Evolutionary conservation across 768 basidiomycete genomes (phyloP), one percentile per base, ranked within the genome.

Genomic region (Tylopilus subfusipes): DNA sequence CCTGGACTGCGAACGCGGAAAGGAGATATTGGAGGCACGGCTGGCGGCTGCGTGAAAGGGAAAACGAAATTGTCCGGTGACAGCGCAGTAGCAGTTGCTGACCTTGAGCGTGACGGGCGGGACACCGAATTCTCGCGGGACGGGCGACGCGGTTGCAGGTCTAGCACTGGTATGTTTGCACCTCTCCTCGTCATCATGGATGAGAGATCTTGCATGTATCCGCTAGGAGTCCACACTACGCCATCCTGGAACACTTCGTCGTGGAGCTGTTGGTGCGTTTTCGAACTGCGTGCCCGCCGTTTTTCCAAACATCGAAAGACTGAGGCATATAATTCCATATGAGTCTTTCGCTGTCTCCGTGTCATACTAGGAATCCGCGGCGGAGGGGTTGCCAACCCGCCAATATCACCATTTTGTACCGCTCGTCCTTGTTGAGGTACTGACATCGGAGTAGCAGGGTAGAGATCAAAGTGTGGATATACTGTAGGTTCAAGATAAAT

Each of bases 231-330:
- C 56, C 60, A 61, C 12, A 66, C 63, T n/a, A 60, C 34, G 10
- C 62, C 66, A 19, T 63, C 55, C 24, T 61, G 62, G 34, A 74
- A 76, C 6, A 76, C 68, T 25, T 64, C 60, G 2, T 31, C 27
- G 45, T 75, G 74, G 14, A 76, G 67, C 16, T 73, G 65, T n/a
- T 49, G 34, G 44, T 76, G 76, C n/a, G 67, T 69, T 54, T 67
- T 76, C 58, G 70, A 25, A 4, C 22, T 39, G 34, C 42, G 54
- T 21, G 33, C 54, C 2, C 29, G 58, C 34, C 18, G 51, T 30
- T 57, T 64, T 33, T 40, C 59, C 42, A 55, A 44, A n/a, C 8
- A 40, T 22, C 33, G 59, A 51, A 56, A 52, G 40, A 58, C 56
- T 13, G 43, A 34, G 22, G 36, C 24, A 27, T 58, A 62, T 19